These are phyloP conservation scores for Sporormia fimetaria DNA, from an alignment of 495 filamentous ascomycete species.

Conservation along the genomic window DNA sequence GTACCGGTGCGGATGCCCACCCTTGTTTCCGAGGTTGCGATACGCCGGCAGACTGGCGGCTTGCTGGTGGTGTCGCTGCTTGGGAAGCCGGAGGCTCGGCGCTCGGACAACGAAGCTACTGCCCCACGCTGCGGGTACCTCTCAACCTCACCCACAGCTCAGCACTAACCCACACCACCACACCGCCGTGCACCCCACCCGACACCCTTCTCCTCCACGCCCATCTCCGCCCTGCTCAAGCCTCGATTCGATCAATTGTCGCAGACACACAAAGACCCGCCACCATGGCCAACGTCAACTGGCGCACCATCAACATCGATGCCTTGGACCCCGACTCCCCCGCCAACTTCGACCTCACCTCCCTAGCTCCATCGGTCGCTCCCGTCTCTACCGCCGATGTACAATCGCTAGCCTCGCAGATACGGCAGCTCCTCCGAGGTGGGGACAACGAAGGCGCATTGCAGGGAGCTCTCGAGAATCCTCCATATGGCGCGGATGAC, in stretches of 20 bases:
- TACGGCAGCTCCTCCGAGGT: constrained; percentile 72
- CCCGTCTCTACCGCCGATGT: constrained; percentile 59
- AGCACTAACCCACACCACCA: neutral
- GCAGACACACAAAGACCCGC: constrained; percentile 16
- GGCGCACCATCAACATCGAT: constrained; percentile 92
- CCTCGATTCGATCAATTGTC: neutral
- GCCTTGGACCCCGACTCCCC: constrained; percentile 75
- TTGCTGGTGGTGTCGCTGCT: too few relatives aligned
- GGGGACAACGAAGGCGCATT: constrained; percentile 80
- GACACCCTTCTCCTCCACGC: neutral
- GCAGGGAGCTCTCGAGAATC: constrained; percentile 63
- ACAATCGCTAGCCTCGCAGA: constrained; percentile 59
- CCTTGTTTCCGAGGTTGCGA: too few relatives aligned
- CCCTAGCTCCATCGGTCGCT: constrained; percentile 60
- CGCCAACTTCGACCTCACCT: constrained; percentile 72
- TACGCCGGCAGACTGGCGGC: too few relatives aligned
- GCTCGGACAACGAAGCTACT: neutral
- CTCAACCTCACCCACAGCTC: constrained; percentile 6
- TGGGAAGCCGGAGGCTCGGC: too few relatives aligned
- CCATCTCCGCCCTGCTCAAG: neutral
- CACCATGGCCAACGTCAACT: constrained; percentile 54
- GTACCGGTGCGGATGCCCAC: too few relatives aligned
- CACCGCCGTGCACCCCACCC: neutral
- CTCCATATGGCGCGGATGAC: constrained; percentile 59
- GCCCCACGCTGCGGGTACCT: neutral